Evolutionary conservation across 2,329 filamentous ascomycete species (phyloP), one percentile per base, ranked within the genome.

Genomic region (Claviceps africana): DNA sequence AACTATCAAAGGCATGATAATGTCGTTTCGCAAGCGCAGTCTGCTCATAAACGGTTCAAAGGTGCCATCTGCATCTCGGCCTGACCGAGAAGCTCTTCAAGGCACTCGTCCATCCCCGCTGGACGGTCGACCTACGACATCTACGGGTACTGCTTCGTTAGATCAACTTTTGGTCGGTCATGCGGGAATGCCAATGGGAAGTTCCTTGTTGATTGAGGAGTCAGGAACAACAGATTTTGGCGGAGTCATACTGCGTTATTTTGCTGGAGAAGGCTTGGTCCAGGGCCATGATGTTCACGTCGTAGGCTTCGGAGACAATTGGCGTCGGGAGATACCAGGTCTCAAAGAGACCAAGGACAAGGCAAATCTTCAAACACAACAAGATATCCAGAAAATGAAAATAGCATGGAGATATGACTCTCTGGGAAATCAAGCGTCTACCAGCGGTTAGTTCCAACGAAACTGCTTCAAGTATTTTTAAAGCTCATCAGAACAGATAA

Each of bases 341-440:
- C 66, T 94, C 35, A 37, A 22, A 75, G 74, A 1, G 70, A 61
- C 10, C 65, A 68, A 17, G 58, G 61, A 47, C 56, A 64, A 56
- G 68, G 73, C 49, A 72, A 61, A 67, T 64, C 62, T 43, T 55
- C 58, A 65, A 52, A 59, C 74, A 33, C 70, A 73, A 40, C 51
- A 64, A 2, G 61, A 68, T 2, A 74, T 76, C 15, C 86, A 91
- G 56, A 90, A 84, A 67, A 97, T 98, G 93, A 97, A 95, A 72
- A 98, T 98, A 72, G 93, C 93, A 3, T 98, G 93, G 93, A 79
- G 93, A 66, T 98, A 98, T 70, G 90, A 97, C 67, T 79, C 82
- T 35, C 68, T 97, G 51, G 85, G 86, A 9, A 50, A 25, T 10
- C 17, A 84, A 68, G 52, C 59, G 85, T 10, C 42, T 50, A 25